Base-by-base conservation (phyloP, 768 basidiomycete species). In the Pisolithus orientalis region DNA sequence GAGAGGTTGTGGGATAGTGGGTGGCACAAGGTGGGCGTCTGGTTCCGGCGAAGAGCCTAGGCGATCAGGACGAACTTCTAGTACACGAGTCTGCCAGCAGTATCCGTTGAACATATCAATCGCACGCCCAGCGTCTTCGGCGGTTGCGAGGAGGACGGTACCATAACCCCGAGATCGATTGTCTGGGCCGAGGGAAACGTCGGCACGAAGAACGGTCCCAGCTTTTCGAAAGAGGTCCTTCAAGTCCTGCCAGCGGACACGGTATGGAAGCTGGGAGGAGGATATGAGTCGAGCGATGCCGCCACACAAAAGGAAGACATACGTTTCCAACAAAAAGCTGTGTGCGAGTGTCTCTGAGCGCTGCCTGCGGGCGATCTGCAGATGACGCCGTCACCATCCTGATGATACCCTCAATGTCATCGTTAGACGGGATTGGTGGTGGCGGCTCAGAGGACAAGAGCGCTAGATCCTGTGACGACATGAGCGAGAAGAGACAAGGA, bases 221-320 rank as follows among this genome's bases (percentile, higher is more conserved):
- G 95, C 90, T 58, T 90, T 88, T 37, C 95, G 83, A 70, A 99
- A 97, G 49, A 99, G 82, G 67, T 99, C 95, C 62, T 99, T 98
- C 56, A 99, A 80, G 73, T 99, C 96, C 73, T 99, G 96, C 96
- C 96, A 99, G 51, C 96, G 84, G 38, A 97, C 94, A 55, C 95
- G 79, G 70, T 95, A 98, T 0, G 96, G 96, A 25, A 99, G 81
- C 93, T 94, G 60, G 32, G 50, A 25, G 48, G 43, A n/a, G 27
- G 39, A n/a, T 44, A 17, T 40, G 50, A 27, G 29, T 6, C 42
- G 29, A 37, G 24, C 16, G 52, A 47, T 9, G 46, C 21, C 21
- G 39, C 45, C 24, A 52, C 14, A 14, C 4, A n/a, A 51, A 44
- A 39, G 43, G 14, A 38, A 54, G 17, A 74, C 87, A 56, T 69